Evolutionary conservation across 192 early-diverging fungal genomes (phyloP).

Genomic region (Entrophospora sp.): DNA sequence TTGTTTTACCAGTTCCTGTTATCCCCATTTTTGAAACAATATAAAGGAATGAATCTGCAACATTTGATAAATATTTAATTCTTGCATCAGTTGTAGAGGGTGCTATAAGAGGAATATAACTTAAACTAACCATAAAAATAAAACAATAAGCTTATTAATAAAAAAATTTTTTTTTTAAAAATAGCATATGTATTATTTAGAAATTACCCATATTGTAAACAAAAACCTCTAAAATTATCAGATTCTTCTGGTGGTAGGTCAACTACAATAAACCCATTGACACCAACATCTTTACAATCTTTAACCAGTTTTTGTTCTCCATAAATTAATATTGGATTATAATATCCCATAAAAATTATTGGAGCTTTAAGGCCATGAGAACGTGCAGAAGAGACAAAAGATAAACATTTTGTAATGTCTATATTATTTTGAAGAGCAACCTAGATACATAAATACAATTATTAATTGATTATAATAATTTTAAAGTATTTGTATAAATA

Average conservation of each 20-base stretch:
- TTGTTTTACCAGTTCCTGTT: slow-evolving; percentile 69
- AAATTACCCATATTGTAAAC: slow-evolving; percentile 53
- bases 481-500: background rate
- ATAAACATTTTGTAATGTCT: slow-evolving; percentile 74
- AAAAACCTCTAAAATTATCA: slow-evolving; percentile 70
- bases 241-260: slow-evolving; percentile 98
- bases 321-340: slow-evolving; percentile 93
- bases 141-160: background rate
- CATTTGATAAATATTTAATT: slow-evolving; percentile 62
- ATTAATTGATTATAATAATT: background rate
- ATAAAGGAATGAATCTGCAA: slow-evolving; percentile 93
- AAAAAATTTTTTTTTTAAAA: slow-evolving; percentile 13
- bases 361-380: slow-evolving; percentile 76
- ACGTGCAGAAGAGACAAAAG: slow-evolving; percentile 73
- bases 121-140: slow-evolving; percentile 36
- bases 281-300: slow-evolving; percentile 74
- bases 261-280: slow-evolving; percentile 95
- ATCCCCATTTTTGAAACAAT: slow-evolving; percentile 91
- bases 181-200: background rate
- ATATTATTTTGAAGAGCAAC: slow-evolving; percentile 69
- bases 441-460: slow-evolving; percentile 36
- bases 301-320: slow-evolving; percentile 82
- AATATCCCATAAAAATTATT: slow-evolving; percentile 98
- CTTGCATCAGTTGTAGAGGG: slow-evolving; percentile 86
- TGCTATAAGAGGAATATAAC: slow-evolving; percentile 85